Conservation (phyloP, 2,329 filamentous ascomycete genomes). For the Iodosphaeria phyllophila region DNA sequence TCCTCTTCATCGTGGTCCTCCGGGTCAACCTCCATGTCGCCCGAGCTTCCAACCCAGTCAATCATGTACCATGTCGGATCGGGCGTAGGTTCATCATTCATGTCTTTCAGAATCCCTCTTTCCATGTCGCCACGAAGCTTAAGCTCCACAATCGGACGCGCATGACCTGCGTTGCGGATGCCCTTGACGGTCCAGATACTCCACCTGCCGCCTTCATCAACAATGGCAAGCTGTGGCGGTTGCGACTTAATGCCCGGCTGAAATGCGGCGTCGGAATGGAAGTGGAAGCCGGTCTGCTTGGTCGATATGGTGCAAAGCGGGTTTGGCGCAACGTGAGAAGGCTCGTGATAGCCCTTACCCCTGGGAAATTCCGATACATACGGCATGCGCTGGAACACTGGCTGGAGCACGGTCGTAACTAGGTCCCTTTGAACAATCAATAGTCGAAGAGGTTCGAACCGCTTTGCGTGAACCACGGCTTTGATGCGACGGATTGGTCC, state of each 20-base stretch:
- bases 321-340: conserved; percentile 36
- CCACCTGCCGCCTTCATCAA: conserved; percentile 50
- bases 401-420: conserved; percentile 31
- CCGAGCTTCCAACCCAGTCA: conserved; percentile 18
- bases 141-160: too few relatives aligned
- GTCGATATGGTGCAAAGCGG: conserved; percentile 32
- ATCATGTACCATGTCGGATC: conserved; percentile 21
- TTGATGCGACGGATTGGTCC: conserved; percentile 31
- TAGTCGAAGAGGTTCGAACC: conserved; percentile 24
- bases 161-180: conserved; percentile 15
- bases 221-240: conserved; percentile 40
- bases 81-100: conserved; percentile 13
- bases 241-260: conserved; percentile 32
- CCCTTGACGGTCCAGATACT: conserved; percentile 41
- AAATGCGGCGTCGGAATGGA: conserved; percentile 46
- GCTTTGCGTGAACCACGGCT: conserved; percentile 21
- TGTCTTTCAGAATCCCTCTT: conserved; percentile 16
- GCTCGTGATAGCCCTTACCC: conserved; percentile 8
- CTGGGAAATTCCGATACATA: conserved; percentile 8
- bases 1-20: conserved; percentile 18
- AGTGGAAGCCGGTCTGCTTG: conserved; percentile 29
- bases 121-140: conserved; percentile 23
- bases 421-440: conserved; percentile 32
- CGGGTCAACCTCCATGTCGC: conserved; percentile 10
- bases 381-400: conserved; percentile 24